Evolutionary conservation across 2,329 filamentous ascomycete genomes (phyloP), one percentile per base, ranked within the genome.

Genomic region (Purpureocillium lavendulum): DNA sequence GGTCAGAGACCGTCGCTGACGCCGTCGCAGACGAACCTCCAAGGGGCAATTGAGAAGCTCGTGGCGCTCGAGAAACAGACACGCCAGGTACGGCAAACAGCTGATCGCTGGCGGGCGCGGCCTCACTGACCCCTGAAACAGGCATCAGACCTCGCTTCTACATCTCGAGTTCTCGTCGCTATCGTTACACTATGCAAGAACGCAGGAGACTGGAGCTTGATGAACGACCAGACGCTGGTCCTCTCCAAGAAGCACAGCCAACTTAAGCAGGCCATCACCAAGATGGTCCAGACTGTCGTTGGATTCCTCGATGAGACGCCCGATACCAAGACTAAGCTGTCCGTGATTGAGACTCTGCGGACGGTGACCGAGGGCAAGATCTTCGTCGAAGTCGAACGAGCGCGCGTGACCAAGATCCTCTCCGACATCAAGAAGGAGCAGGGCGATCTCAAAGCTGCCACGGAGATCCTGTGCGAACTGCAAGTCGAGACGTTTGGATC

Each of bases 341-440:
- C 86, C 16, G 80, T 95, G 43, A 98, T 98, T 56, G 90, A 98
- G 66, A 94, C 90, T 2, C 66, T 98, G 55, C 80, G 92, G 53
- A 97, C 90, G 32, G 90, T 98, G 36, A 98, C 92, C 8, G 92
- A 98, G 66, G 92, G 92, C 67, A 98, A 98, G 84, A 98, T 98
- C 61, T 98, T 98, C 56, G 90, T 98, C 54, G 92, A 98, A 71
- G 92, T 98, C 39, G 92, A 98, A 73, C 82, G 92, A 51, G 92
- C 92, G 48, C 85, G 92, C 51, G 83, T 98, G 44, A 98, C 92
- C 54, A 87, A 84, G 59, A 94, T 95, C 49, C 75, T 98, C 11
- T 97, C 92, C 38, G 80, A 96, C 64, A 97, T 98, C 73, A 97
- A 97, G 75, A 96, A 94, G 67, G 70, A 85, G 49, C 87, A 97